Base-by-base conservation (phyloP, 805 yeast genomes). In the Metschnikowia vanudenii region DNA sequence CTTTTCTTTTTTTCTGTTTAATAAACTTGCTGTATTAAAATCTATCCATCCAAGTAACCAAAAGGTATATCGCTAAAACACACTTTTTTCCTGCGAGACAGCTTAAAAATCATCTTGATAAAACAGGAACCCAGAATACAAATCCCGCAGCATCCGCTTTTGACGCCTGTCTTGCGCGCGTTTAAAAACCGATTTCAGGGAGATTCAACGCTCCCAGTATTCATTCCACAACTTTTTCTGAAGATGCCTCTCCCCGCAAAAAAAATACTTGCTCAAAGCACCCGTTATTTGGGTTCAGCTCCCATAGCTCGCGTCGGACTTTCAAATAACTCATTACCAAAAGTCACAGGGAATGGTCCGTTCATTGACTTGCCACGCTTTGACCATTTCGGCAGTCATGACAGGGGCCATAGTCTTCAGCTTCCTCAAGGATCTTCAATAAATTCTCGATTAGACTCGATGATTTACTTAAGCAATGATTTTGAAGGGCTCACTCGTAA, bases 321-420 rank as follows among this genome's bases (percentile, higher is more conserved):
- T 22, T 20, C 32, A 8, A 24, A 26, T 26, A 22, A 37, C 9
- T 13, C 31, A 24, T 16, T 16, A 16, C 20, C 36, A 16, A 33
- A 30, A 30, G 53, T 39, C 4, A 53, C 56, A 11, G 54, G 55
- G 9, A 37, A 28, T 16, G 55, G 56, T 3, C 56, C 56, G 3
- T 53, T 53, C 30, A 31, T 51, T 24, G 51, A 49, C 11, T 16
- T 49, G 14, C 56, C 53, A 3, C 39, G 41, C 12, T 14, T 51
- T 16, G 37, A 39, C 20, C 42, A 46, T 16, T 13, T 49, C 12
- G 49, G 54, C 19, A 41, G 39, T 24, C 39, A 43, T 3, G 48
- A 40, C 13, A 35, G 35, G 16, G 36, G 45, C 26, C 39, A 41
- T 30, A 39, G 32, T 12, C 36, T 51, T n/a, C 34, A 33, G 18